A percentile compares a stretch with the other conserved stretches of the same genome.
These are phyloP conservation scores for Aspergillus saccharolyticus DNA, from an alignment of 495 filamentous ascomycete species.

Conservation along the genomic window DNA sequence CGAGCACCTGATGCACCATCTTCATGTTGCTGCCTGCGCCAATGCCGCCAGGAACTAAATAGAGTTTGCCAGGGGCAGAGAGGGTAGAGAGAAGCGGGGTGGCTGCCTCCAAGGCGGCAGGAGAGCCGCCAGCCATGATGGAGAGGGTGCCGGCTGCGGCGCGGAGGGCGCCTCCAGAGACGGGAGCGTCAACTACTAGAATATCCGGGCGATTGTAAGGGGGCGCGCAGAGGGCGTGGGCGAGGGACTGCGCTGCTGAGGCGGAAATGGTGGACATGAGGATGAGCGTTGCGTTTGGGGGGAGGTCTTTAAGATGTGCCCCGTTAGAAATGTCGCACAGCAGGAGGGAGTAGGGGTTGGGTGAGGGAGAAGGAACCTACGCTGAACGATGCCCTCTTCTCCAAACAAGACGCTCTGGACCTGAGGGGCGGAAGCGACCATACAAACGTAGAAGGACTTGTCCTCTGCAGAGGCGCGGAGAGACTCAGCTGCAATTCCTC, in stretches of 20 bases:
- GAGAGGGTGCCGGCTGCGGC: conserved; percentile 74
- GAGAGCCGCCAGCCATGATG: conserved; percentile 69
- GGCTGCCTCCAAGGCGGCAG: conserved; percentile 53
- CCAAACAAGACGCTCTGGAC: conserved; percentile 62
- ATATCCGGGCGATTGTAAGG: conserved; percentile 55
- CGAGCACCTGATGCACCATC: conserved; percentile 79
- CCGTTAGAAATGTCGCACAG: background rate
- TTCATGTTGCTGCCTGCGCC: conserved; percentile 84
- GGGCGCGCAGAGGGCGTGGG: conserved; percentile 47
- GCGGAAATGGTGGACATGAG: conserved; percentile 73
- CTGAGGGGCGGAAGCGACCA: conserved; percentile 75
- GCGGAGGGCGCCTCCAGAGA: conserved; percentile 70
- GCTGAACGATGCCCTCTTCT: conserved; percentile 50
- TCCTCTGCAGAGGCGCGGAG: conserved; percentile 58
- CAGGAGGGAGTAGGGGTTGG: background rate
- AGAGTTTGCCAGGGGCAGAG: conserved; percentile 57
- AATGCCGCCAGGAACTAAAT: conserved; percentile 67
- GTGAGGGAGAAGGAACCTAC: conserved; percentile 3
- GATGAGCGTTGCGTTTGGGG: conserved; percentile 56
- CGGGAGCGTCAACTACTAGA: conserved; percentile 65
- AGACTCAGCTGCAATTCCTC: conserved; percentile 57
- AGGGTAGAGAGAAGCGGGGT: conserved; percentile 58
- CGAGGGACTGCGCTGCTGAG: conserved; percentile 57
- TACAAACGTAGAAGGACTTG: conserved; percentile 62
- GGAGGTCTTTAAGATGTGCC: conserved; percentile 34